Base-by-base conservation (phyloP, 805 yeast species). In the Diddensiella caesifluorescens region DNA sequence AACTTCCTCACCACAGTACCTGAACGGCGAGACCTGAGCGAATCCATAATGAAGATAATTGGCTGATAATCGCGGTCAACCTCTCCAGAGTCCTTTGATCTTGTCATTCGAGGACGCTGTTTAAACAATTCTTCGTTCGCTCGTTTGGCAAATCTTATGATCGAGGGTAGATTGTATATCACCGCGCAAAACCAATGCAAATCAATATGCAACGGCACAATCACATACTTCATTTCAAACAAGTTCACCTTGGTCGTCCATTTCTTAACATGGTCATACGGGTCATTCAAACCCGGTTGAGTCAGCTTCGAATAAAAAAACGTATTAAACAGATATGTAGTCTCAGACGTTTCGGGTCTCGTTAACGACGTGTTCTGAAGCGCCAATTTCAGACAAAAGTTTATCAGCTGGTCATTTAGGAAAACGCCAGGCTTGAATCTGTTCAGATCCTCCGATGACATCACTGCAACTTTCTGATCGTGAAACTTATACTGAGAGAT, bases 121-220 rank as follows among this genome's bases (percentile, higher is more conserved):
- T n/a, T n/a, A n/a, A n/a, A n/a, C n/a, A n/a, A n/a, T n/a, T n/a
- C n/a, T n/a, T n/a, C n/a, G n/a, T n/a, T n/a, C n/a, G n/a, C n/a
- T n/a, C n/a, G n/a, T n/a, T n/a, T n/a, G 9, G n/a, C 12, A 18
- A 9, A 4, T n/a, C 23, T n/a, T 22, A 9, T 32, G 10, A 9
- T n/a, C 16, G 38, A 21, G 35, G 44, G 49, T 4, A 76, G 64
- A 46, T 81, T 73, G 44, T 77, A 69, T 3, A 90, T 74, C 3
- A 90, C 73, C 21, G 85, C 80, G 35, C 89, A 79, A 56, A 79
- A 85, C 98, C 98, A 92, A 63, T 92, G 98, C 29, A 75, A 67
- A 30, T 72, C 73, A 48, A 80, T 84, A 60, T 86, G 85, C 5
- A 92, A 79, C 0, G 98, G 98, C 7, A 90, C 69, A 2, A 89